phyloP scores from a whole-genome alignment of 176 grass and related monocot species.

The maize (Zea mays) region Zm-B73-REFERENCE-NAM-5.0 NC_050101.1:74746001-74746500 shows the following conservation, averaged over 20 bases:
- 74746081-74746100: no score
- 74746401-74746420: conserved; percentile 64
- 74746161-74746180: conserved; percentile 19
- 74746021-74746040: conserved; percentile 66
- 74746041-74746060: conserved; percentile 61
- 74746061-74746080: no score
- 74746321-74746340: conserved; percentile 72
- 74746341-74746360: conserved; percentile 89
- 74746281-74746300: conserved; percentile 65
- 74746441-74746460: conserved; percentile 70
- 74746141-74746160: no score
- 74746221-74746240: conserved; percentile 99
- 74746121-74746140: no score
- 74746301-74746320: conserved; percentile 53
- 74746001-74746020: conserved; percentile 80
- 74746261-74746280: conserved; percentile 62
- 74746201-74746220: conserved; percentile 95
- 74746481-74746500: conserved; percentile 57
- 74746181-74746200: conserved; percentile 71
- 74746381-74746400: conserved; percentile 53
- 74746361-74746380: conserved; percentile 62
- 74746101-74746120: no score
- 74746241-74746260: conserved; percentile 96
- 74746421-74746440: conserved; percentile 89
- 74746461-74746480: conserved; percentile 91